These are phyloP conservation scores for Dendrobium officinale DNA, from an alignment of 106 monocot genomes.

Conservation along the genomic window DNA sequence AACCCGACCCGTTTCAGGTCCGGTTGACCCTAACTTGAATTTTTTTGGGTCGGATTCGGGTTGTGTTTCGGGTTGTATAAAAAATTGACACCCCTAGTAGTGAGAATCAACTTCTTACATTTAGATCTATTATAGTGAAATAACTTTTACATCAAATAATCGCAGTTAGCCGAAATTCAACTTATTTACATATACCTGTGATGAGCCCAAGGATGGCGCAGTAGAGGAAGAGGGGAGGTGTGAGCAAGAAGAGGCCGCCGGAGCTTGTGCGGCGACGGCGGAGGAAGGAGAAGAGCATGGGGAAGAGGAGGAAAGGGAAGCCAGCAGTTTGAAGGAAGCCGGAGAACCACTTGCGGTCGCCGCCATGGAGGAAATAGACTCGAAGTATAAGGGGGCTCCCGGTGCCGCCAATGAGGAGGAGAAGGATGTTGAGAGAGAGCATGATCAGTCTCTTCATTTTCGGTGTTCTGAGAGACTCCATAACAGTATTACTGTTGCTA, in stretches of 20 bases:
- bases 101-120: too few species aligned
- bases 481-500: too few species aligned
- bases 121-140: too few species aligned
- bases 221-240: constrained; percentile 1
- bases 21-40: too few species aligned
- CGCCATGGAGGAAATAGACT: constrained; percentile 71
- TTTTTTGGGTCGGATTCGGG: too few species aligned
- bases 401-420: constrained; percentile 29
- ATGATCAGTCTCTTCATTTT: neutral
- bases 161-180: too few species aligned
- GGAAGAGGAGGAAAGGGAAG: constrained; percentile 13
- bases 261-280: neutral
- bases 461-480: neutral
- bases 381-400: constrained; percentile 48
- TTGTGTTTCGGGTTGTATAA: too few species aligned
- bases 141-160: too few species aligned
- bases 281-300: constrained; percentile 8
- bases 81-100: too few species aligned
- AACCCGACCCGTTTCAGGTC: too few species aligned
- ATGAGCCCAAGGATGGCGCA: constrained; percentile 5
- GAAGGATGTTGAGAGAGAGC: neutral
- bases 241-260: neutral
- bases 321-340: constrained; percentile 33
- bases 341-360: constrained; percentile 54
- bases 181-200: neutral